A percentile compares a stretch with the other conserved stretches of the same genome.
Evolutionary conservation across 2,329 filamentous ascomycete species (phyloP).

Genomic region (Exutisphaerella laricina): DNA sequence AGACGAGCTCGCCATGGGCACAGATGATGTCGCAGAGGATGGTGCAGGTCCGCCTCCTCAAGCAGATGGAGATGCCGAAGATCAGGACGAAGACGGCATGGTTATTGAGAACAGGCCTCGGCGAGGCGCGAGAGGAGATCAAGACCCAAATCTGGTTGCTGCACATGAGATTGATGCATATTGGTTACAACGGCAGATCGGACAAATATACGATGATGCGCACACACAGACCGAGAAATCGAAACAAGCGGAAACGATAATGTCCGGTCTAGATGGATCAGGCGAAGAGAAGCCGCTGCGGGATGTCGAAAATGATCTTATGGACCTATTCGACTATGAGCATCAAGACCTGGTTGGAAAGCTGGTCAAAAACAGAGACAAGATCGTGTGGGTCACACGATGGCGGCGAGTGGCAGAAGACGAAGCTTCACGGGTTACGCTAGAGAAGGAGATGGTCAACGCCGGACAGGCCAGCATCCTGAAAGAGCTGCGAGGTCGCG

Average conservation of each 20-base stretch:
- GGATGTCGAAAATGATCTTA: slow-evolving; percentile 96
- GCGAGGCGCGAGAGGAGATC: slow-evolving; percentile 45
- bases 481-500: slow-evolving; percentile 76
- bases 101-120: slow-evolving; percentile 66
- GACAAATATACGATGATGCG: slow-evolving; percentile 79
- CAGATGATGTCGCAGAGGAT: slow-evolving; percentile 35
- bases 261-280: slow-evolving; percentile 65
- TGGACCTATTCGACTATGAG: slow-evolving; percentile 97
- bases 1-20: slow-evolving; percentile 50
- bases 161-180: slow-evolving; percentile 94
- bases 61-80: slow-evolving; percentile 46
- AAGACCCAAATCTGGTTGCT: slow-evolving; percentile 57
- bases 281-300: slow-evolving; percentile 79
- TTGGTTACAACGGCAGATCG: slow-evolving; percentile 93
- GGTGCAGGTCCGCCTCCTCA: slow-evolving; percentile 44
- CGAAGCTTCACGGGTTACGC: slow-evolving; percentile 62
- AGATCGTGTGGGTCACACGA: slow-evolving; percentile 90
- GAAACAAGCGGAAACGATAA: slow-evolving; percentile 70
- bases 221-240: slow-evolving; percentile 94
- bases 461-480: slow-evolving; percentile 82
- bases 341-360: slow-evolving; percentile 89
- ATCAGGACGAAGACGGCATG: slow-evolving; percentile 75
- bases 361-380: slow-evolving; percentile 85
- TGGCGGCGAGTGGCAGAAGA: slow-evolving; percentile 78
- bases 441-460: slow-evolving; percentile 88